Base-by-base conservation (phyloP, 73 alveolate genomes). In the Uronychia setigera region DNA sequence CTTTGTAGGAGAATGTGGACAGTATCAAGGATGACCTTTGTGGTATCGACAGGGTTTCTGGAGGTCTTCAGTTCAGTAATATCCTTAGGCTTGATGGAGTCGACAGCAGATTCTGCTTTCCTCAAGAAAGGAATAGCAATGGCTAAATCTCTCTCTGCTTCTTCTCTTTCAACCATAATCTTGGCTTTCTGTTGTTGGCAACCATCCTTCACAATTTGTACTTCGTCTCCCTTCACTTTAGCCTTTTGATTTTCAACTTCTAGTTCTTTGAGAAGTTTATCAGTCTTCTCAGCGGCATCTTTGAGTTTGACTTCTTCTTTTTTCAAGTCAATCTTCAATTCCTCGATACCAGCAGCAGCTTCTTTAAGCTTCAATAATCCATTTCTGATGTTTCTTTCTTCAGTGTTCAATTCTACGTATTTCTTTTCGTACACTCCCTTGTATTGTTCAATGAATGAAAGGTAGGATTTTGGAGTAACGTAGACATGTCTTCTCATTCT, bases 391-490 rank as follows among this genome's bases (percentile, higher is more conserved):
- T 97, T 88, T 59, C 88, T 84, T 91, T 97, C 99, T 89, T 96
- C 95, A 1, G 87, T 84, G 35, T 97, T 96, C 32, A 97, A 88
- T 87, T 96, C 99, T 32, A 92, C 98, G 87, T 94, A 96, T 90
- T 97, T 97, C 35, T 82, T 77, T 78, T 92, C 92, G 93, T 99
- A 99, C 83, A 99, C 99, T 74, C 92, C 92, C 97, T 97, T 98
- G 96, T 99, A 99, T 88, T 97, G 97, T 88, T 98, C 99, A 81
- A 99, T 97, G 95, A 98, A 98, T 86, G 99, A 94, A 60, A 99
- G 96, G 97, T 96, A 99, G 85, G 99, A 93, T 92, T 99, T 99
- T 28, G 99, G 99, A 27, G 99, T 99, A 82, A 99, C 99, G 89
- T 99, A 99, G 78, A 99, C 99, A 86, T 99, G 93, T 85, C 99